Evolutionary conservation across 371 early-diverging fungal genomes (phyloP), one percentile per base, ranked within the genome.

Genomic region (Mortierella sp.): DNA sequence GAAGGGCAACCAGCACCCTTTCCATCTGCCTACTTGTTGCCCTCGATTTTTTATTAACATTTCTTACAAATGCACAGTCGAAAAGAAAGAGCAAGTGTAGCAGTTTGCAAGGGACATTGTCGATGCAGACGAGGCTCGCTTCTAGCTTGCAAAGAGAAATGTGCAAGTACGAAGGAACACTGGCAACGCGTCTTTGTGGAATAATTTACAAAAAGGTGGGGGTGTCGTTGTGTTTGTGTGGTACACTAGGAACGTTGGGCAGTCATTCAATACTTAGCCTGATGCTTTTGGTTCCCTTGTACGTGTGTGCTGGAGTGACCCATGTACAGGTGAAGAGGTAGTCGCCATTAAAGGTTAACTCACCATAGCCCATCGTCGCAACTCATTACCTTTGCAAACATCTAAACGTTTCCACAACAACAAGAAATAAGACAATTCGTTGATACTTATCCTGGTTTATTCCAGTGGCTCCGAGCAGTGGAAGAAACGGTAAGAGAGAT

Each of bases 221-320:
- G 3, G 24, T 55, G 31, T 55, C 14, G 29, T 26, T 14, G 5
- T 14, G n/a, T n/a, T n/a, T n/a, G n/a, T 55, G 14, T 58, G 4
- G 41, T 39, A 45, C 39, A 48, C 39, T 47, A 58, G 66, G 47
- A 41, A 47, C 34, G 43, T 31, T 48, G 58, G 26, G 58, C 69
- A 64, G 48, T 68, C 69, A 68, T 64, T 68, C 68, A 74, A 68
- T 50, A 63, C 58, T 34, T 64, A 63, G 61, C 75, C 69, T 74
- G 75, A 74, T 47, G 75, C 75, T 44, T 61, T n/a, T 24, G 24
- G 26, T 39, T 64, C 64, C 64, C n/a, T 40, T 64, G 19, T 58
- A 22, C 58, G 34, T 58, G 34, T 58, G 58, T 19, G 29, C 58
- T 34, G 34, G 58, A 16, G 37, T 34, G 31, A 4, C 19, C 58